These are phyloP conservation scores for Penicillium sp. DNA, from an alignment of 2,329 filamentous ascomycete species.

Conservation along the genomic window DNA sequence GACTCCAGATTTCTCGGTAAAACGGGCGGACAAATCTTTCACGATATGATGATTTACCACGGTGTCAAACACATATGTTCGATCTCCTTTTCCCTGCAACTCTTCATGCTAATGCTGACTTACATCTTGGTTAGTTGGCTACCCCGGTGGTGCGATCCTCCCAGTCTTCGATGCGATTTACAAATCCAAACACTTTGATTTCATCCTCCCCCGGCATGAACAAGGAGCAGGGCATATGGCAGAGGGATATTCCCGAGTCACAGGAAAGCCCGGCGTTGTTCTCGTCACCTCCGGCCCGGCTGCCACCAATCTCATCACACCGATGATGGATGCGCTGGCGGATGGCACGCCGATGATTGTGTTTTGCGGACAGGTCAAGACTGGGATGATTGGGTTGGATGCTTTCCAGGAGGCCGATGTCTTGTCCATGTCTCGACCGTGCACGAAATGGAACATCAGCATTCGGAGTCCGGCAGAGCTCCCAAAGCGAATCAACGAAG, in stretches of 20 bases:
- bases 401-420: constrained; percentile 95
- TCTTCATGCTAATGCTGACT: not conserved
- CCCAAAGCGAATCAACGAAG: constrained; percentile 87
- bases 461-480: constrained; percentile 88
- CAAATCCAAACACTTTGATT: constrained; percentile 91
- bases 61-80: constrained; percentile 6
- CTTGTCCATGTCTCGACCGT: constrained; percentile 82
- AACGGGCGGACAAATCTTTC: constrained; percentile 7
- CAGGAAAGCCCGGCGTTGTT: constrained; percentile 88
- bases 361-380: constrained; percentile 87
- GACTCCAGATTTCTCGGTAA: not conserved
- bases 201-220: constrained; percentile 89
- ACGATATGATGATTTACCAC: constrained; percentile 7
- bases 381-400: constrained; percentile 82
- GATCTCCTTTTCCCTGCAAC: no score
- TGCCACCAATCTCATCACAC: constrained; percentile 90
- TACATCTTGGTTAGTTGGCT: not conserved
- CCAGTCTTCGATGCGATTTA: constrained; percentile 97
- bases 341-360: constrained; percentile 93
- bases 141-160: constrained; percentile 48
- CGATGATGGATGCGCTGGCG: constrained; percentile 88
- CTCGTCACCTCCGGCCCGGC: constrained; percentile 93
- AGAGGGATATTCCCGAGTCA: constrained; percentile 87
- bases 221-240: constrained; percentile 98
- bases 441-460: constrained; percentile 98